Base-by-base conservation (phyloP, 2,329 filamentous ascomycete genomes). In the Pestalotiopsis sp. region DNA sequence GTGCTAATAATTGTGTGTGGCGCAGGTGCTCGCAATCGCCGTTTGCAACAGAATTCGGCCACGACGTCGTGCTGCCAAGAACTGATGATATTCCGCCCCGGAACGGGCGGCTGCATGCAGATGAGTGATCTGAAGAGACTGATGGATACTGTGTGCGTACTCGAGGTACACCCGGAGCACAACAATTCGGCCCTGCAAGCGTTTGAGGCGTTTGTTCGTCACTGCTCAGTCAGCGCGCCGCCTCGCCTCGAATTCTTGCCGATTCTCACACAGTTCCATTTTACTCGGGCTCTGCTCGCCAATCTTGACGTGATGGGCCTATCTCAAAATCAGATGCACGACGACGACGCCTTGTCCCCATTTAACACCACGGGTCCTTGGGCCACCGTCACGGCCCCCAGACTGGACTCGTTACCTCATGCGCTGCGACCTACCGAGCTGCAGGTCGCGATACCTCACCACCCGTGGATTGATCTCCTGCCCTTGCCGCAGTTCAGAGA, bases 391-490 rank as follows among this genome's bases (percentile, higher is more conserved):
- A 66, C 69, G 17, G 73, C 68, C 58, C 52, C 52, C 11, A 12
- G 2, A 3, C 55, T 23, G 65, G 58, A 4, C 23, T 36, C 17
- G 3, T 36, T 59, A 14, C 57, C 57, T 27, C 27, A 6, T n/a
- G 57, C 23, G 11, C 71, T 79, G 3, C 71, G 67, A 4, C 78
- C 79, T 1, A 80, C 78, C 5, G 67, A 68, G 1, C 69, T 78
- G n/a, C 79, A 81, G 67, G 68, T 72, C 36, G 62, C 71, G 1
- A 69, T 74, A 1, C 65, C 69, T 1, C 80, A 81, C 57, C 78
- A 80, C 55, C 78, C 78, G 2, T 82, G 79, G 77, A 67, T 81
- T 6, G 79, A 81, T 71, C 70, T 81, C 0, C 72, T 81, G 31
- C 80, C 80, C 1, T 72, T 80, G 11, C 75, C 80, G 3, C 67